phyloP scores from a whole-genome alignment of 108 stramenopile genomes.

The Chaetoceros tenuissimus region DNA sequence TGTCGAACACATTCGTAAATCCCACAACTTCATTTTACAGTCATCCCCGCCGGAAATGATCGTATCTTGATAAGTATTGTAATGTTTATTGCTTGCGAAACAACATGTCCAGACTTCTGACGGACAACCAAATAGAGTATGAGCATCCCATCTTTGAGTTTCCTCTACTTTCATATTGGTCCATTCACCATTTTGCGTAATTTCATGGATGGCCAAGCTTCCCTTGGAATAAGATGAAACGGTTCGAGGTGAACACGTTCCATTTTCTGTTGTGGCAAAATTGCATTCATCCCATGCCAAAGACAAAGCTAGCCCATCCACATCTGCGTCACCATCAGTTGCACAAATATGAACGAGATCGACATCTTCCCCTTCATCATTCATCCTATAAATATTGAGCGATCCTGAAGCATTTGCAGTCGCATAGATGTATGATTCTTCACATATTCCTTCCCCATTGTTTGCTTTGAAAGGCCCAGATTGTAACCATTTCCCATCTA shows the following conservation, averaged over 20 bases:
- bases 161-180: slow-evolving; percentile 9
- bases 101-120: slow-evolving; percentile 75
- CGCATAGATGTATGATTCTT: slow-evolving; percentile 17
- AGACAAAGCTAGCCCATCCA: slow-evolving; percentile 30
- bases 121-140: slow-evolving; percentile 64
- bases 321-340: not conserved
- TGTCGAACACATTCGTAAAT: slow-evolving; percentile 25
- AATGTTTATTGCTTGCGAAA: slow-evolving; percentile 9
- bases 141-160: slow-evolving; percentile 51
- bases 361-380: not conserved
- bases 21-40: slow-evolving; percentile 58
- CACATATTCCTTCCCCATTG: not conserved
- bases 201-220: slow-evolving; percentile 40
- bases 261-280: not conserved
- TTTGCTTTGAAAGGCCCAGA: not conserved
- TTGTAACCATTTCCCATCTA: slow-evolving; percentile 76
- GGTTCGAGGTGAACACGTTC: slow-evolving; percentile 14
- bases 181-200: slow-evolving; percentile 8
- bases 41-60: slow-evolving; percentile 46
- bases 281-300: slow-evolving; percentile 37
- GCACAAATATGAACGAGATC: not conserved
- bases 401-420: slow-evolving; percentile 46
- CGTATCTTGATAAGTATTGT: slow-evolving; percentile 2
- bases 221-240: slow-evolving; percentile 82
- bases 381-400: slow-evolving; percentile 10